Evolutionary conservation across 2,329 filamentous ascomycete genomes (phyloP), one percentile per base, ranked within the genome.

Genomic region (Sporothrix brunneoviolacea): DNA sequence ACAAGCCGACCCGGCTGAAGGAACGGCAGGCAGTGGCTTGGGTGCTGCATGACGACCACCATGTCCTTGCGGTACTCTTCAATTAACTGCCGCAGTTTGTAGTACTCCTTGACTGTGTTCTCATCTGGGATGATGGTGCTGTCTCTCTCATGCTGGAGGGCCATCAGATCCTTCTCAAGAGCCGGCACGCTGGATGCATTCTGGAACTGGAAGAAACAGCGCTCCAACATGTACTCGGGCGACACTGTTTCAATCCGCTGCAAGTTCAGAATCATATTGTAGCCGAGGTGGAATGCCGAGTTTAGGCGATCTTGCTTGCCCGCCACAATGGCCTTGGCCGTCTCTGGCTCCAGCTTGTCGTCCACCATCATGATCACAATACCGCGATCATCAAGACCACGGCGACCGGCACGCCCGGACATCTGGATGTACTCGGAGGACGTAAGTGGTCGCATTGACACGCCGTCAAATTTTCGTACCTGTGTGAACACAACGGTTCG

Each of bases 281-380:
- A 98, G 28, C 93, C 91, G 15, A 98, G 78, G 65, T 98, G 88
- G 70, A 98, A 98, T 2, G 93, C 93, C 4, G 93, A 97, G 69
- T 97, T 97, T 27, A 98, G 82, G 59, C 91, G 90, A 67, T 98
- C 94, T 67, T 98, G 93, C 63, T 96, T 87, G 58, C 93, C 93
- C 48, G 93, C 89, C 12, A 98, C 93, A 60, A 98, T 96, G 57
- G 88, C 84, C 69, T 95, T 95, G 37, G 93, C 91, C n/a, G 86
- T 83, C 2, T 88, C 83, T 1, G 93, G 93, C 62, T 98, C 93
- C 73, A 98, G 91, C 70, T 93, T 89, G 66, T 94, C 88, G 63
- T 94, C 86, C 55, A 98, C 87, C 91, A 98, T 97, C 89, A 98
- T 97, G 66, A 98, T 97, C 59, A 98, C 93, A 60, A 97, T 94